Conservation (phyloP, 805 yeast genomes). For the Cyberlindnera suaveolens region DNA sequence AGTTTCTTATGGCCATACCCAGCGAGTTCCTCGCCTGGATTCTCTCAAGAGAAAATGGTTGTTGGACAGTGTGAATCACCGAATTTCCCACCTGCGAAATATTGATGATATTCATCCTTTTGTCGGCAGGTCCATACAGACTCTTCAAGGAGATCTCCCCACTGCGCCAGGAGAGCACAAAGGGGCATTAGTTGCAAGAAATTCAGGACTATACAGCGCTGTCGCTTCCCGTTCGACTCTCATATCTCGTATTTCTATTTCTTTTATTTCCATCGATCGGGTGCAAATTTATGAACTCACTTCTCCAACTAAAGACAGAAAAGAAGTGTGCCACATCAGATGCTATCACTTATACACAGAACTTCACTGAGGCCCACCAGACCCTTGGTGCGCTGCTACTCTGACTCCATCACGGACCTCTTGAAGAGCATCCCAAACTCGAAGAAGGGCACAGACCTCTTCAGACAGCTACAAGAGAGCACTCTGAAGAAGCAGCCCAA, state of each 20-base stretch:
- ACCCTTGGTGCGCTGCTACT: not conserved
- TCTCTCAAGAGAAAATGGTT: conserved; percentile 46
- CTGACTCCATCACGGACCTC: not conserved
- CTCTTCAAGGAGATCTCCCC: conserved; percentile 18
- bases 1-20: conserved; percentile 54
- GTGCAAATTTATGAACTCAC: too few species aligned
- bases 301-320: too few species aligned
- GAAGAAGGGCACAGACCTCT: not conserved
- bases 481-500: not conserved
- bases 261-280: not conserved
- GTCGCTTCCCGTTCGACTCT: conserved; percentile 5
- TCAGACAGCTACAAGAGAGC: not conserved
- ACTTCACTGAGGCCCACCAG: too few species aligned
- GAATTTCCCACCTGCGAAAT: conserved; percentile 52
- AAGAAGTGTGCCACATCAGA: too few species aligned
- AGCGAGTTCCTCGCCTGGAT: conserved; percentile 48
- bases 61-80: conserved; percentile 51
- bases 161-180: conserved; percentile 21
- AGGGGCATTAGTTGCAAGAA: not conserved
- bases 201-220: not conserved
- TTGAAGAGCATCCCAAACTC: not conserved
- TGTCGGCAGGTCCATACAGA: conserved; percentile 28
- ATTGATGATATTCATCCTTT: conserved; percentile 7
- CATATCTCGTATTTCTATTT: not conserved
- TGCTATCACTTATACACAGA: too few species aligned